phyloP scores from a whole-genome alignment of 768 basidiomycete genomes.

The Boletus rubropictus region DNA sequence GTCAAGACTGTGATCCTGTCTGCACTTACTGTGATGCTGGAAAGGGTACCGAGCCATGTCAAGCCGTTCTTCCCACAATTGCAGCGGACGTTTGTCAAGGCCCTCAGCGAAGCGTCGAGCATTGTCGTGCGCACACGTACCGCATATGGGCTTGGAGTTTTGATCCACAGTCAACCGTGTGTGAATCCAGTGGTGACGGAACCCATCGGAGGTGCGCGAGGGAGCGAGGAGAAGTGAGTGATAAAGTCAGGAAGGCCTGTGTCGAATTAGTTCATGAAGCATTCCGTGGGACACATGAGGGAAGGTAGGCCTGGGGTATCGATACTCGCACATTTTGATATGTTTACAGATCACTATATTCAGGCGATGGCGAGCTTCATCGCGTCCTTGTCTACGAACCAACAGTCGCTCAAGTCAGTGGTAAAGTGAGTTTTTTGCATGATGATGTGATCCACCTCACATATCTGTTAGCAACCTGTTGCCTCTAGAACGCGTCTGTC shows the following conservation, averaged over 20 bases:
- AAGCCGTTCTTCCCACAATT: slow-evolving; percentile 98
- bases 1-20: slow-evolving; percentile 90
- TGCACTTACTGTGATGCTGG: slow-evolving; percentile 80
- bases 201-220: slow-evolving; percentile 56
- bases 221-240: slow-evolving; percentile 68
- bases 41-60: slow-evolving; percentile 81
- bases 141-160: slow-evolving; percentile 77
- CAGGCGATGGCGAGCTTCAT: slow-evolving; percentile 61
- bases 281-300: too few species aligned
- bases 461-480: slow-evolving; percentile 44
- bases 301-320: slow-evolving; percentile 28
- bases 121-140: slow-evolving; percentile 73
- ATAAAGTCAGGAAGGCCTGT: slow-evolving; percentile 65
- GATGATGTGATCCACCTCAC: slow-evolving; percentile 1
- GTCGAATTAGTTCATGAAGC: slow-evolving; percentile 74
- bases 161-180: slow-evolving; percentile 87
- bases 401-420: slow-evolving; percentile 52
- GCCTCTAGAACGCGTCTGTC: slow-evolving; percentile 62
- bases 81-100: slow-evolving; percentile 94
- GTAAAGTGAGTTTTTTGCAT: slow-evolving; percentile 50
- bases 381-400: slow-evolving; percentile 54
- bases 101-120: slow-evolving; percentile 74
- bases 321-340: not conserved
- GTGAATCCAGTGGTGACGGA: slow-evolving; percentile 95
- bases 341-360: slow-evolving; percentile 52